phyloP scores from a whole-genome alignment of 805 yeast genomes.

The Metschnikowia kofuensis region DNA sequence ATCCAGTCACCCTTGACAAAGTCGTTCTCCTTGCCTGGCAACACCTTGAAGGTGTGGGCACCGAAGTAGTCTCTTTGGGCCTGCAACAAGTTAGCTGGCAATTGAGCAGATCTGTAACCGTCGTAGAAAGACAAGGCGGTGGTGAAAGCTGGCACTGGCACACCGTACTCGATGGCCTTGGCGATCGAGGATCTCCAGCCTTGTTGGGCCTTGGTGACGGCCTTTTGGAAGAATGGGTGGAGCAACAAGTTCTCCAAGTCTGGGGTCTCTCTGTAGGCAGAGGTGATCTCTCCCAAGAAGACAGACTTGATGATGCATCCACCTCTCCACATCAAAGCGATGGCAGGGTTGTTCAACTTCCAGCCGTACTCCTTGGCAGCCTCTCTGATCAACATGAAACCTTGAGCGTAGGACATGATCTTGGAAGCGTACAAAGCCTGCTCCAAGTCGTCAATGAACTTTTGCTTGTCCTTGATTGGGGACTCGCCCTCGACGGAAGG shows the following conservation, averaged over 20 bases:
- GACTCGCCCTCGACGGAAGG: conserved; percentile 66
- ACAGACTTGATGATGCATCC: conserved; percentile 99
- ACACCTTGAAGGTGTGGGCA: conserved; percentile 97
- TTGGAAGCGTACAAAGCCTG: conserved; percentile 98
- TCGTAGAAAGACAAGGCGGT: conserved; percentile 98
- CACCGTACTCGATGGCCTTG: conserved; percentile 77
- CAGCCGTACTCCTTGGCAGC: conserved; percentile 96
- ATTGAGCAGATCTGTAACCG: conserved; percentile 93
- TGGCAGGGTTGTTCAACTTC: conserved; percentile 97
- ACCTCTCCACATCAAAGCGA: conserved; percentile 99
- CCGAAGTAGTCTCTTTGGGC: conserved; percentile 99
- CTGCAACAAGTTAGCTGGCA: conserved; percentile 97
- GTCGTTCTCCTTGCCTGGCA: conserved; percentile 79
- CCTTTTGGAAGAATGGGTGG: conserved; percentile 91
- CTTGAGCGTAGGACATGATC: conserved; percentile 98
- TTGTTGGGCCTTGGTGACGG: conserved; percentile 87
- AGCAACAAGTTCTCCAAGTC: conserved; percentile 92
- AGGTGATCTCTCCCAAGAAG: conserved; percentile 93
- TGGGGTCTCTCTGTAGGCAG: conserved; percentile 93
- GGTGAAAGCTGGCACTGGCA: conserved; percentile 97
- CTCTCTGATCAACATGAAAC: conserved; percentile 98
- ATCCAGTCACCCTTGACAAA: conserved; percentile 79
- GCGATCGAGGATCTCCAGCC: conserved; percentile 93
- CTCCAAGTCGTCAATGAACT: conserved; percentile 89
- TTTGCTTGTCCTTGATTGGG: conserved; percentile 66